A percentile compares a stretch with the other conserved stretches of the same genome.
Conservation (phyloP, 352 stramenopile genomes). For the Globisporangium nagaii region DNA sequence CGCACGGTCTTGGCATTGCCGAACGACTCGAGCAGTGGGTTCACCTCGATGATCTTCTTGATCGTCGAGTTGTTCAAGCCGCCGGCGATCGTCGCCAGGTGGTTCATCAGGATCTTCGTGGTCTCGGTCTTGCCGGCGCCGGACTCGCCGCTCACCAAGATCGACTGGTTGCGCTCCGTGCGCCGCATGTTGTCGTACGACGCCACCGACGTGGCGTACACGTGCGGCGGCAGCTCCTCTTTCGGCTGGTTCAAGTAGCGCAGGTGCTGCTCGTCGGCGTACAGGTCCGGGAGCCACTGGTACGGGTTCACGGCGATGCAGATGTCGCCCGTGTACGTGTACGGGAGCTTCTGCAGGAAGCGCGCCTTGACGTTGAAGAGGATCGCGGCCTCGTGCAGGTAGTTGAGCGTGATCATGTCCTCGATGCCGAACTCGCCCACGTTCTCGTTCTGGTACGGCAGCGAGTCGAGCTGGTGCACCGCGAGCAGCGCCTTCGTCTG, state of each 20-base stretch:
- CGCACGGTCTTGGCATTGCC: constrained; percentile 97
- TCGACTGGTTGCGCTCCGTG: constrained; percentile 73
- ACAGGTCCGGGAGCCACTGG: constrained; percentile 86
- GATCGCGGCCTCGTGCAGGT: constrained; percentile 89
- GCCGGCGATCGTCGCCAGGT: constrained; percentile 74
- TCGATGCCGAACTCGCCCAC: constrained; percentile 61
- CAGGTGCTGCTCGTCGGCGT: constrained; percentile 71
- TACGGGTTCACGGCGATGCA: constrained; percentile 98
- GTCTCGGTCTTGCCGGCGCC: constrained; percentile 93
- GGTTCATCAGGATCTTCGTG: constrained; percentile 91
- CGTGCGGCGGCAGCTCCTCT: constrained; percentile 75
- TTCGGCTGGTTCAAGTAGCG: constrained; percentile 72
- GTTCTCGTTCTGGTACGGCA: constrained; percentile 85
- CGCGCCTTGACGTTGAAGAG: constrained; percentile 86
- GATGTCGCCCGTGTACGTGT: constrained; percentile 97
- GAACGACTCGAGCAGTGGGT: constrained; percentile 98
- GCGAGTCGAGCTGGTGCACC: constrained; percentile 68
- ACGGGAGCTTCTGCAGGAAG: constrained; percentile 84
- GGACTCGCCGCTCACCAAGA: constrained; percentile 83
- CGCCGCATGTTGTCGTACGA: constrained; percentile 77
- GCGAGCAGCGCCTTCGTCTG: constrained; percentile 64
- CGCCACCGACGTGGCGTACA: constrained; percentile 73
- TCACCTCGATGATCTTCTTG: constrained; percentile 96
- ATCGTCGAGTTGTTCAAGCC: constrained; percentile 91
- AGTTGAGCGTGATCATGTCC: constrained; percentile 86